phyloP scores from a whole-genome alignment of 2,329 filamentous ascomycete genomes.

The Botrytis porri region DNA sequence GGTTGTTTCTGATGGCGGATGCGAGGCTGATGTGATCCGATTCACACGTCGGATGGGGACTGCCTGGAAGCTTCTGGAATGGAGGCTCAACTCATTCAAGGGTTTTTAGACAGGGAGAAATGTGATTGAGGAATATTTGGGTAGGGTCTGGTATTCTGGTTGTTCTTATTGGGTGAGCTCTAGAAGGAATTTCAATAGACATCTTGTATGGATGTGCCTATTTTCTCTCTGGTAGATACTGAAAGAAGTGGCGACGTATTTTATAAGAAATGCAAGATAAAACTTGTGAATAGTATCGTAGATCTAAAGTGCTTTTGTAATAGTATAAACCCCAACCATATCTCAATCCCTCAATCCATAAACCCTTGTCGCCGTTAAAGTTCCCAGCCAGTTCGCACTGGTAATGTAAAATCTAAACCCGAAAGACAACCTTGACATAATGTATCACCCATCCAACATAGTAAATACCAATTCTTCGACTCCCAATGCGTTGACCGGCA shows the following conservation, averaged over 20 bases:
- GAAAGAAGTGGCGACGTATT: background rate
- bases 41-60: background rate
- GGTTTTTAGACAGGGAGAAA: background rate
- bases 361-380: background rate
- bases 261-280: background rate
- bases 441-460: background rate
- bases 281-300: background rate
- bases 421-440: background rate
- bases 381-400: constrained; percentile 6
- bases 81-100: background rate
- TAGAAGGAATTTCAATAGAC: background rate
- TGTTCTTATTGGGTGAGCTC: background rate
- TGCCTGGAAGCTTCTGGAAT: background rate
- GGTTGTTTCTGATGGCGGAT: background rate
- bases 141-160: background rate
- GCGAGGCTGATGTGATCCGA: background rate
- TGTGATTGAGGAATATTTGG: background rate
- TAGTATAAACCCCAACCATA: background rate
- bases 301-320: background rate
- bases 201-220: background rate
- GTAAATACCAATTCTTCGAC: background rate
- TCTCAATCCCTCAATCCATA: background rate
- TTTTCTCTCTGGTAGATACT: background rate
- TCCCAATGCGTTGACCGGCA: background rate
- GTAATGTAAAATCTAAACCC: constrained; percentile 7